Base-by-base conservation (phyloP, 2,329 filamentous ascomycete genomes). In the Coniochaeta pulveracea region DNA sequence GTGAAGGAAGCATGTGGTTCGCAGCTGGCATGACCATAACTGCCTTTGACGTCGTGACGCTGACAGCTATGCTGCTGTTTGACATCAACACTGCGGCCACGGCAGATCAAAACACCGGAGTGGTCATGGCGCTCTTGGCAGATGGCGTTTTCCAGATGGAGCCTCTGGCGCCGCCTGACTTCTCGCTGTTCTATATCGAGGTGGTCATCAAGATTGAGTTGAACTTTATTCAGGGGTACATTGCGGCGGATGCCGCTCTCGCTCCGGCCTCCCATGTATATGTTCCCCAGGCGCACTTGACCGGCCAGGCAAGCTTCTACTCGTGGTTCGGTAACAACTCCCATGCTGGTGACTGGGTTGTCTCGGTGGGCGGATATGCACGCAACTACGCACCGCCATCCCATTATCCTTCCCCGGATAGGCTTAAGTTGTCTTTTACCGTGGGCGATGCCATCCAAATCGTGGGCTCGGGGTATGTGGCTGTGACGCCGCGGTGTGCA, bases 301-400 rank as follows among this genome's bases (percentile, higher is more conserved):
- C 40, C 0, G 60, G 59, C 5, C 57, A 56, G 0, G 51, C 60
- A 32, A 55, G 53, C 0, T 26, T 61, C 1, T 32, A 19, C 18
- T 34, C 35, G 18, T 40, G 38, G 36, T 40, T 39, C 24, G 34
- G 24, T 4, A 14, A 23, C 9, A 9, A 27, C 10, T 19, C 19
- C 12, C 11, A 17, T 10, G 19, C 34, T 9, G 56, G 57, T 0
- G 50, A 60, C 36, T 61, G 43, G 41, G 57, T 62, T 4, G 55
- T 61, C 28, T 52, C 52, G 2, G 37, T 60, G 6, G 58, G 59
- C 1, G 58, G 59, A 0, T 63, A 55, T 37, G 54, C 61, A 37
- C 40, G 25, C 0, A 38, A 43, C 0, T 62, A 45, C 32, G 22
- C 31, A 4, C 25, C 19, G 0, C 57, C 55, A 1, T 2, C 29